Evolutionary conservation across 192 early-diverging fungal genomes (phyloP).

Genomic region (Pilaira anomala): DNA sequence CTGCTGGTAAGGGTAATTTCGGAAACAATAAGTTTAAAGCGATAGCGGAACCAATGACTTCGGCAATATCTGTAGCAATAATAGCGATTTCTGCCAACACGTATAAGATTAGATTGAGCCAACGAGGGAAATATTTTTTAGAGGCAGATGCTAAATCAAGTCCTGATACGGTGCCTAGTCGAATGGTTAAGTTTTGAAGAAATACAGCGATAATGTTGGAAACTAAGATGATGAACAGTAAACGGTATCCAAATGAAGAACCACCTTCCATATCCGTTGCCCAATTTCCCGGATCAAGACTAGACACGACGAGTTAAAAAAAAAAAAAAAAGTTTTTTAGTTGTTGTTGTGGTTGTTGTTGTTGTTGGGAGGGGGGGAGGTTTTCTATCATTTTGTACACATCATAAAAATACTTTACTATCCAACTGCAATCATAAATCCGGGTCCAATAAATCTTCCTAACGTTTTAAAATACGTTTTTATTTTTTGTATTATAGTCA

Average conservation of each 20-base stretch:
- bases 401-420: slow-evolving; percentile 15
- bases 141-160: slow-evolving; percentile 73
- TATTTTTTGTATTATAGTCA: neutral
- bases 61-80: slow-evolving; percentile 80
- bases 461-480: slow-evolving; percentile 7
- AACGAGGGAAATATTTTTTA: slow-evolving; percentile 52
- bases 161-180: slow-evolving; percentile 72
- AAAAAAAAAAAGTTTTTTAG: neutral
- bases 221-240: slow-evolving; percentile 69
- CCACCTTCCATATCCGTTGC: slow-evolving; percentile 79
- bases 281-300: slow-evolving; percentile 86
- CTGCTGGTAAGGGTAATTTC: slow-evolving; percentile 61
- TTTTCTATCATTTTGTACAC: neutral
- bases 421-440: slow-evolving; percentile 35
- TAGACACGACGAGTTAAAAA: too few relatives aligned
- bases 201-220: slow-evolving; percentile 76
- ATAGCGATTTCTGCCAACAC: slow-evolving; percentile 73
- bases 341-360: too few relatives aligned
- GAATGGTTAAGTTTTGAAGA: slow-evolving; percentile 74
- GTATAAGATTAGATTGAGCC: slow-evolving; percentile 64
- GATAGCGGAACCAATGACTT: slow-evolving; percentile 71
- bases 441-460: slow-evolving; percentile 28
- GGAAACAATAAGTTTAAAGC: slow-evolving; percentile 72
- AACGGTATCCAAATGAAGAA: slow-evolving; percentile 67
- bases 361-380: too few relatives aligned